phyloP scores from a whole-genome alignment of 2,329 filamentous ascomycete species.

The Neobulgaria alba region DNA sequence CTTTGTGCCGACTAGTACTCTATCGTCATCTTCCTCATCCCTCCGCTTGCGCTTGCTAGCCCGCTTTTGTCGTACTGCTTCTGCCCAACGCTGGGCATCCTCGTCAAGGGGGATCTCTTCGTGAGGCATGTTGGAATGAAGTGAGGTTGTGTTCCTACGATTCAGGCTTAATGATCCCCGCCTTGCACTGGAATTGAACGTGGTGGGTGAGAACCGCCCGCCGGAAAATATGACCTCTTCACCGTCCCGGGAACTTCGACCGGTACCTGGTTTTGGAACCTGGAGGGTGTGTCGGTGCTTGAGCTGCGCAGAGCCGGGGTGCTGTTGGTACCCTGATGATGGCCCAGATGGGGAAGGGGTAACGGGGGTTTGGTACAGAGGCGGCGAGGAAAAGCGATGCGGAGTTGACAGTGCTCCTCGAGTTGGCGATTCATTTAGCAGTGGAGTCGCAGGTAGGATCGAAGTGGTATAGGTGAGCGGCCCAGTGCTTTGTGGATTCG shows the following conservation, averaged over 20 bases:
- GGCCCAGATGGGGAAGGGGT: slow-evolving; percentile 35
- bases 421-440: slow-evolving; percentile 17
- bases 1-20: slow-evolving; percentile 92
- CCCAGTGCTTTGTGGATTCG: slow-evolving; percentile 26
- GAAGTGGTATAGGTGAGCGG: slow-evolving; percentile 26
- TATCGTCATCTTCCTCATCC: slow-evolving; percentile 86
- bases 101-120: slow-evolving; percentile 84
- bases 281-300: slow-evolving; percentile 84
- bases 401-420: slow-evolving; percentile 28
- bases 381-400: slow-evolving; percentile 58
- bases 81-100: slow-evolving; percentile 84
- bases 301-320: slow-evolving; percentile 48
- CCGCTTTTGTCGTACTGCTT: slow-evolving; percentile 84
- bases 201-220: slow-evolving; percentile 69
- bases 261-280: slow-evolving; percentile 62
- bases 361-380: slow-evolving; percentile 39
- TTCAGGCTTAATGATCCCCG: slow-evolving; percentile 77
- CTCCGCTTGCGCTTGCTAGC: slow-evolving; percentile 76
- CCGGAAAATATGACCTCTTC: slow-evolving; percentile 60
- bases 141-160: slow-evolving; percentile 72
- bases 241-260: slow-evolving; percentile 64
- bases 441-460: slow-evolving; percentile 23
- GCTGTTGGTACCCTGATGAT: slow-evolving; percentile 31
- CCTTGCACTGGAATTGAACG: slow-evolving; percentile 44
- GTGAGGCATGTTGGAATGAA: slow-evolving; percentile 73